Evolutionary conservation across 352 stramenopile genomes (phyloP), one percentile per base, ranked within the genome.

Genomic region (Globisporangium nodosum): DNA sequence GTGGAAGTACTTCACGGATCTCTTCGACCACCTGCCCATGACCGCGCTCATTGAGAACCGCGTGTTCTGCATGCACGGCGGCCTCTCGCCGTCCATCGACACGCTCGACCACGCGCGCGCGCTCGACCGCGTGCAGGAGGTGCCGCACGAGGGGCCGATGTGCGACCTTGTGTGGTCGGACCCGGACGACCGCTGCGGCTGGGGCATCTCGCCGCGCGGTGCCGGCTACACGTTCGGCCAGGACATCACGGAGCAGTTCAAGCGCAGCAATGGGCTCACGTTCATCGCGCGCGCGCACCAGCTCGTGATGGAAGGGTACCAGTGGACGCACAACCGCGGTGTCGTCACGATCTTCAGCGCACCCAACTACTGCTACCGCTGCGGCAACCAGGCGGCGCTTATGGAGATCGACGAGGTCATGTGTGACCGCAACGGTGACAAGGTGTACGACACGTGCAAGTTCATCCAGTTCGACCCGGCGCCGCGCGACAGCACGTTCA

Each of bases 291-390:
- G 87, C 20, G 87, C 87, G 21, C 87, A 96, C 48, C 87, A 98
- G 70, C 73, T 98, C 21, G 91, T 97, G 18, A 97, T 97, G 91
- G 91, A 98, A 67, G 92, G 92, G 49, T 97, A 96, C 73, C 88
- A 97, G 67, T 96, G 88, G 82, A 94, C 86, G 43, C 89, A 97
- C 70, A 96, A 97, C 62, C 78, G 92, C 56, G 83, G 87, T 45
- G 85, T 97, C 15, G 88, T 97, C 24, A 98, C 92, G 4, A 92
- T 98, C 64, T 98, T 97, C 57, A 93, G 76, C 57, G 92, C 92
- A 16, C 92, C 92, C 27, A 98, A 98, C 74, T 98, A 98, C 71
- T 98, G 92, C 80, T 97, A 97, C 73, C 86, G 91, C 52, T 97
- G 90, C 63, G 96, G 96, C 21, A 99, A 99, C 83, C 91, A 98